Evolutionary conservation across 257 asterid genomes (phyloP), one percentile per base, ranked within the genome.

Genomic region (Gentiana straminea): DNA sequence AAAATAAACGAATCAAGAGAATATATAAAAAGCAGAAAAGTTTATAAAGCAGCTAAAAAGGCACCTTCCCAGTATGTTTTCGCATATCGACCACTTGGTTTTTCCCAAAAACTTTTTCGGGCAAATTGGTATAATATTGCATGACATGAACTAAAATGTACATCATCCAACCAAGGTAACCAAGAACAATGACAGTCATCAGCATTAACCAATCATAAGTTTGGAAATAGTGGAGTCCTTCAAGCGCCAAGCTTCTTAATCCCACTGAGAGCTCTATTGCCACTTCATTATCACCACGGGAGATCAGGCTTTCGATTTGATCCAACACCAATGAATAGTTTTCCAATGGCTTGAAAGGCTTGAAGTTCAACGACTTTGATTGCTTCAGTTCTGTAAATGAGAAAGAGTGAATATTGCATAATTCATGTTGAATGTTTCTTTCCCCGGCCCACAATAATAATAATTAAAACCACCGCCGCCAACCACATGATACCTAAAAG

Each of bases 121-220:
- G 80, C 59, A 88, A 70, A 53, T 79, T 64, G 61, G 97, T 81
- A 70, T 87, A 92, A 70, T 84, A 77, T 63, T 88, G 92, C 89
- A 88, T 71, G 57, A 88, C 79, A 63, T 92, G 98, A 69, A 88
- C 72, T 49, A 78, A 68, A 63, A 92, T 80, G 67, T 85, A 92
- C 62, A 80, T 66, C 94, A 92, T 92, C 97, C 98, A 92, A 52
- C 98, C 98, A 59, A 88, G 72, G 70, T 92, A 92, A 68, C 98
- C 97, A 54, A 88, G 84, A 51, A 94, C 79, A 68, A 92, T 80
- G 47, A 92, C 79, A 60, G 85, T 65, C 97, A 92, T 88, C 70
- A 92, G 91, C 98, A 73, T 80, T 61, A 83, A 74, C 98, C 97
- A 92, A 73, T 92, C 98, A 59, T 92, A 92, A 24, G 97, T 88